Conservation (phyloP, 208 protist species). For the Acanthamoeba healyi region DNA sequence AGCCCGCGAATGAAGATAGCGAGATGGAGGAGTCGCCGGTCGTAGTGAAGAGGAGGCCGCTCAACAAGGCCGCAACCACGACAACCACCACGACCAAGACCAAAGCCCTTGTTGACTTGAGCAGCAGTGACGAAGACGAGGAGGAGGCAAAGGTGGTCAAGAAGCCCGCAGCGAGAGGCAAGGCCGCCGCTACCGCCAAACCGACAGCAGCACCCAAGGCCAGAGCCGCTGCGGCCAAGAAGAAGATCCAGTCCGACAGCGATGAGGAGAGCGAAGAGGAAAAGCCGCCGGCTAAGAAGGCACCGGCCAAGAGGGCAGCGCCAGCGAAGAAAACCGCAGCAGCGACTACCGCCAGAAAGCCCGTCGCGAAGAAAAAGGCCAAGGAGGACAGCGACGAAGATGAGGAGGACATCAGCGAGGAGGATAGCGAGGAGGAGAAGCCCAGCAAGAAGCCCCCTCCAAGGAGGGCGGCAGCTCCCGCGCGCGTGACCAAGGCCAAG, state of each 20-base stretch:
- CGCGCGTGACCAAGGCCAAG: slow-evolving; percentile 40
- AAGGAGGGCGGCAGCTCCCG: not conserved
- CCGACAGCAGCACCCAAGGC: no score
- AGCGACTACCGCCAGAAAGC: not conserved
- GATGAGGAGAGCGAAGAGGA: slow-evolving; percentile 43
- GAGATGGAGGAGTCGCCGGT: slow-evolving; percentile 58
- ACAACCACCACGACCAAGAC: not conserved
- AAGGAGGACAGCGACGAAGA: slow-evolving; percentile 26
- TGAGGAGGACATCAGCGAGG: slow-evolving; percentile 16
- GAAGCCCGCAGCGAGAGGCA: not conserved
- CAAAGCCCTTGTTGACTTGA: slow-evolving; percentile 3
- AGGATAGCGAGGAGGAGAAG: slow-evolving; percentile 53
- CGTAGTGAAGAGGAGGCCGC: not conserved
- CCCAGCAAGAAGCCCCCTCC: not conserved
- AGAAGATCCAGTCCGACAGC: not conserved
- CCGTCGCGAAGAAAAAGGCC: not conserved
- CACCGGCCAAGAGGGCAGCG: not conserved
- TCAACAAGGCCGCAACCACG: not conserved
- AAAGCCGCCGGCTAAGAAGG: not conserved
- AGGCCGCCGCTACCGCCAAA: not conserved
- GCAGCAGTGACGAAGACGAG: slow-evolving; percentile 14
- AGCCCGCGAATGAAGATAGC: not conserved
- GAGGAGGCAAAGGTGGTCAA: not conserved
- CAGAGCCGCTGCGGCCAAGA: not conserved
- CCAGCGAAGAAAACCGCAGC: not conserved